Percentiles rank a stretch among this genome's conserved stretches.
These are phyloP conservation scores for Crithidia acanthocephali DNA, from an alignment of 208 protist genomes.

Conservation along the genomic window DNA sequence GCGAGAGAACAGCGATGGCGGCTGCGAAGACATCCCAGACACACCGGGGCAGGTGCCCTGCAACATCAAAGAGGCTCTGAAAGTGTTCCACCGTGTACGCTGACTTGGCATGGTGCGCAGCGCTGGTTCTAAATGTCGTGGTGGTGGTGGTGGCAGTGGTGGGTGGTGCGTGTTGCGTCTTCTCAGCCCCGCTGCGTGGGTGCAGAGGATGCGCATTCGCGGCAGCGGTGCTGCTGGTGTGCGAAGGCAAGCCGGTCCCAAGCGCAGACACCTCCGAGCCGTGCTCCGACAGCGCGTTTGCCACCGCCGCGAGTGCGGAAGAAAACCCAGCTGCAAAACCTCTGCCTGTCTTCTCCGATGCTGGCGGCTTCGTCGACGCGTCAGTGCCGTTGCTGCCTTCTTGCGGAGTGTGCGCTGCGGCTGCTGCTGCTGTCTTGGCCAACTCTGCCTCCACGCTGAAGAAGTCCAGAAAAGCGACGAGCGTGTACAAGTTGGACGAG, in stretches of 20 bases:
- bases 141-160: not conserved
- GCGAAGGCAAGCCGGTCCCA: not conserved
- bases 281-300: not conserved
- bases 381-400: too few species aligned
- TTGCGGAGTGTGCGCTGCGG: too few species aligned
- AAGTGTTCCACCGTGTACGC: constrained; percentile 34
- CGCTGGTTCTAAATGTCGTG: too few species aligned
- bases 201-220: not conserved
- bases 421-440: not conserved
- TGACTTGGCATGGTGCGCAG: not conserved
- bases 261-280: not conserved
- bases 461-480: constrained; percentile 37
- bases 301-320: not conserved
- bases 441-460: constrained; percentile 21
- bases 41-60: constrained; percentile 7
- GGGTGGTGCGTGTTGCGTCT: not conserved
- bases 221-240: not conserved
- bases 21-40: constrained; percentile 26
- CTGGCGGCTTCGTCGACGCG: not conserved
- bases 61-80: constrained; percentile 20
- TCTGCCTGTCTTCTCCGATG: not conserved
- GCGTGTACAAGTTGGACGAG: constrained; percentile 29
- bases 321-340: not conserved
- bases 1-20: constrained; percentile 8
- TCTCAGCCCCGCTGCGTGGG: not conserved